phyloP scores from a whole-genome alignment of 176 grass and related monocot genomes.

The Aegilops tauschii region DNA sequence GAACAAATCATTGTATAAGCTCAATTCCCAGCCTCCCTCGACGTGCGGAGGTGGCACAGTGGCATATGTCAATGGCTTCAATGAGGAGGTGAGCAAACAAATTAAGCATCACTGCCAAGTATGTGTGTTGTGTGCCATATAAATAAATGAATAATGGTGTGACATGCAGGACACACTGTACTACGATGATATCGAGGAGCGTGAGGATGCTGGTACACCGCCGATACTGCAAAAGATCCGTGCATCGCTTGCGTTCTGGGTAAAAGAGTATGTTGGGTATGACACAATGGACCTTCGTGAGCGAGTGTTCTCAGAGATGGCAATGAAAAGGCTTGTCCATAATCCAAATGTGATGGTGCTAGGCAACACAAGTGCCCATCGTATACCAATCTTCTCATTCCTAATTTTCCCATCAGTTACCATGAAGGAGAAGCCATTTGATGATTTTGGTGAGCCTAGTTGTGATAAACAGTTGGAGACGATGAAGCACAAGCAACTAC shows the following conservation, averaged over 20 bases:
- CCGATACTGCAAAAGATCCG: conserved; percentile 72
- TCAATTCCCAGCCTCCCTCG: conserved; percentile 51
- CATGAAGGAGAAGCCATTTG: background rate
- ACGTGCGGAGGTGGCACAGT: conserved; percentile 73
- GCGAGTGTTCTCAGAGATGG: conserved; percentile 33
- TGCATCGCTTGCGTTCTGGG: conserved; percentile 66
- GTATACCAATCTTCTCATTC: conserved; percentile 72
- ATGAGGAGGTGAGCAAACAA: conserved; percentile 47
- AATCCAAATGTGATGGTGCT: conserved; percentile 52
- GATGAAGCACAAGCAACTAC: background rate
- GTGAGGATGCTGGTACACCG: conserved; percentile 67
- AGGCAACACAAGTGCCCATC: conserved; percentile 43
- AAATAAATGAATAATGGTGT: background rate
- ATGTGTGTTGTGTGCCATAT: background rate
- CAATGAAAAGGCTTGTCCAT: conserved; percentile 28
- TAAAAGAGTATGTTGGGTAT: conserved; percentile 64
- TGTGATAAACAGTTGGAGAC: background rate
- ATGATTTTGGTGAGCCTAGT: background rate
- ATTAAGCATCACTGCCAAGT: background rate
- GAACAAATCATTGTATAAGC: conserved; percentile 66
- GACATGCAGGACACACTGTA: conserved; percentile 61
- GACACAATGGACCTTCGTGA: conserved; percentile 39
- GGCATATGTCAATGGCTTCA: conserved; percentile 66
- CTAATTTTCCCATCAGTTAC: conserved; percentile 36
- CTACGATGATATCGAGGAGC: conserved; percentile 51